Base-by-base conservation (phyloP, 805 yeast genomes). In the Phaffomyces opuntiae region DNA sequence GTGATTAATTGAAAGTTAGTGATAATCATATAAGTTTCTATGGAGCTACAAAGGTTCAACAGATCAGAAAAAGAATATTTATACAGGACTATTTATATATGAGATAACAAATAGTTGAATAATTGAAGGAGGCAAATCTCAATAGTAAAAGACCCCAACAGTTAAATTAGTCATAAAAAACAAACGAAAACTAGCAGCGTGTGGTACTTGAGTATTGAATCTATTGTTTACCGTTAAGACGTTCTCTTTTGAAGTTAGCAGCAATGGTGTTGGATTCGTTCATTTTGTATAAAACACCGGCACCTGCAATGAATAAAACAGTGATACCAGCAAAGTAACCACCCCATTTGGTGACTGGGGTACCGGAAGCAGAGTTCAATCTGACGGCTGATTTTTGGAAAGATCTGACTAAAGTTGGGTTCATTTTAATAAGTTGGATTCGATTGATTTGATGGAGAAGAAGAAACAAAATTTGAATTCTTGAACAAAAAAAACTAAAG, bases 311-410 rank as follows among this genome's bases (percentile, higher is more conserved):
- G 35, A 56, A 16, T 24, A 56, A 36, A 32, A 14, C 59, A 26
- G 56, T 46, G 45, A 59, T 53, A 49, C 57, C 63, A 45, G 35
- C 49, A 29, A 55, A 59, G 51, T 57, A 55, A 39, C 44, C 53
- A 27, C 48, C 37, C 62, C 62, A 59, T 50, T 50, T 52, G 42
- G 43, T 52, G 24, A 49, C 25, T 9, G 49, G 42, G 34, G 35
- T 39, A 42, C 55, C 54, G 27, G 55, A 35, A 21, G 49, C 43
- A 24, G 25, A 48, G 32, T 42, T 53, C 49, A 56, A 44, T 55
- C 60, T 56, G 45, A 49, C 47, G 39, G 52, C 49, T 17, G 63
- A 52, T 51, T 50, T 49, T 47, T 52, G 51, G 56, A 59, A 59
- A 43, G 55, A 36, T 55, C 59, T 58, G 42, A 48, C 52, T 9